These are phyloP conservation scores for Nannizziopsis barbatae DNA, from an alignment of 2,329 filamentous ascomycete species.

Conservation along the genomic window DNA sequence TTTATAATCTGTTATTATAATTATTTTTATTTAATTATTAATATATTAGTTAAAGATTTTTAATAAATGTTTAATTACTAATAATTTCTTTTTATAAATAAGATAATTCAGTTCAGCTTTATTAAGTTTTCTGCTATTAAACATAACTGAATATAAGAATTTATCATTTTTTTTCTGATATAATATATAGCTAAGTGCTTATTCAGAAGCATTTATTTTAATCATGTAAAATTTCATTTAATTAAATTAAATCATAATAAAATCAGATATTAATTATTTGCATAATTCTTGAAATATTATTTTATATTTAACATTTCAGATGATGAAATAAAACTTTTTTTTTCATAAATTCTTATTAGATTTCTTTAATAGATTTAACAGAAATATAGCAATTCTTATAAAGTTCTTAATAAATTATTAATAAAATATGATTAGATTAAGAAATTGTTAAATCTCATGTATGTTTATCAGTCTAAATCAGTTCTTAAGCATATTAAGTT, in stretches of 20 bases:
- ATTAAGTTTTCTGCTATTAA: background rate
- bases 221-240: background rate
- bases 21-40: slow-evolving; percentile 2
- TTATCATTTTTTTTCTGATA: background rate
- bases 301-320: background rate
- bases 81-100: slow-evolving; percentile 8
- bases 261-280: background rate
- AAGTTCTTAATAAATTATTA: slow-evolving; percentile 3
- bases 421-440: background rate
- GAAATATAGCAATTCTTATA: background rate
- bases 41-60: slow-evolving; percentile 4
- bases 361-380: too few species aligned
- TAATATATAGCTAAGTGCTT: too few species aligned
- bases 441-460: too few species aligned
- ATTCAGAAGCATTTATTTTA: too few species aligned
- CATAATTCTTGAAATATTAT: background rate
- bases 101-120: slow-evolving; percentile 8
- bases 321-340: background rate
- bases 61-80: too few species aligned
- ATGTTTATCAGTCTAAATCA: too few species aligned
- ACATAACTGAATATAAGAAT: slow-evolving; percentile 1
- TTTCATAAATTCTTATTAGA: background rate
- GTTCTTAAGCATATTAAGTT: too few species aligned
- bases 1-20: slow-evolving; percentile 5
- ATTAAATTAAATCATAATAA: background rate